phyloP scores from a whole-genome alignment of 2,329 filamentous ascomycete species.

The Chrysoporthe puriensis region DNA sequence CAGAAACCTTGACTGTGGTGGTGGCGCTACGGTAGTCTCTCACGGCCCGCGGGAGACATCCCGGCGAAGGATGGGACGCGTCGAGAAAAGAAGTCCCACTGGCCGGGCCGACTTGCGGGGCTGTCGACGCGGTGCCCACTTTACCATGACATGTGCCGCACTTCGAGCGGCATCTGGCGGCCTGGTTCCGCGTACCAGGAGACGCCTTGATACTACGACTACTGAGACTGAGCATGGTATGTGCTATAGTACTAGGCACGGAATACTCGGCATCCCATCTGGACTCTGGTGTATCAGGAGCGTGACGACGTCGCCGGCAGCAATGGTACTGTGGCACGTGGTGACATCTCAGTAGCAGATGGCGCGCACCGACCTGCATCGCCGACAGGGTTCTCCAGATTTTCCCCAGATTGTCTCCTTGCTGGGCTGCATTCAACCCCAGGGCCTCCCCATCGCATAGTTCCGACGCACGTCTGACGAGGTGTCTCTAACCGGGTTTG shows the following conservation, averaged over 20 bases:
- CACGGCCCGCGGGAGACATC: too few species aligned
- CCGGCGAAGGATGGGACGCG: not conserved
- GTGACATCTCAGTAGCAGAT: not conserved
- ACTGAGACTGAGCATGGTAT: too few species aligned
- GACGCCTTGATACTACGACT: not conserved
- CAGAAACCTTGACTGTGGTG: too few species aligned
- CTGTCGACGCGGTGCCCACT: not conserved
- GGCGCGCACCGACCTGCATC: not conserved
- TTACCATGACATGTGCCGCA: not conserved
- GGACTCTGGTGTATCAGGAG: not conserved
- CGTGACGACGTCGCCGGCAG: not conserved
- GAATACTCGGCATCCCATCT: not conserved
- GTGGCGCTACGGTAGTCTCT: not conserved
- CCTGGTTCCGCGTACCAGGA: not conserved
- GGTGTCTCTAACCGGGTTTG: too few species aligned
- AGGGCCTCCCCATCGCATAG: too few species aligned
- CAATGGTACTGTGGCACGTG: too few species aligned
- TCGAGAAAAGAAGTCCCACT: not conserved
- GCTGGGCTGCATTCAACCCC: not conserved
- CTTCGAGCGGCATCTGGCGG: not conserved
- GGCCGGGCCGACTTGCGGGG: conserved; percentile 3
- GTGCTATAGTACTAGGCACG: too few species aligned
- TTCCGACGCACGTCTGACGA: too few species aligned
- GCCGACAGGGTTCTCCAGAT: conserved; percentile 1
- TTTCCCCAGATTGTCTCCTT: not conserved